A percentile compares a stretch with the other conserved stretches of the same genome.
phyloP scores from a whole-genome alignment of 345 rosid species.

The Dovyalis caffra region DNA sequence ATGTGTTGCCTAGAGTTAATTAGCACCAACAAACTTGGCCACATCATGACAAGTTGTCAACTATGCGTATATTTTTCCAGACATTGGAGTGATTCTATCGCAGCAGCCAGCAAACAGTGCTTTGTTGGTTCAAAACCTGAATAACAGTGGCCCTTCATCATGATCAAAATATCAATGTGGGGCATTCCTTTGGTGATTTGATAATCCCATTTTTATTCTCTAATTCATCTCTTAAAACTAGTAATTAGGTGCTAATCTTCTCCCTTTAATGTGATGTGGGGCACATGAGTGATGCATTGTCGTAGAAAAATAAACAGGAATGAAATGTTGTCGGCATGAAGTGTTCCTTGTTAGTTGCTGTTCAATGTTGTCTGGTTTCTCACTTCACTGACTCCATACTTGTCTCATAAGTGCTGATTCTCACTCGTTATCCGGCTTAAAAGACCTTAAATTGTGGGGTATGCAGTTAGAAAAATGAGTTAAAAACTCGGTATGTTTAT shows the following conservation, averaged over 20 bases:
- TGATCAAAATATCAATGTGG: conserved; percentile 1
- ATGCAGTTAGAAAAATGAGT: background rate
- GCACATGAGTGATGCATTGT: background rate
- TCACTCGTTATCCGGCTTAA: no score
- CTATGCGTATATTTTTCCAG: background rate
- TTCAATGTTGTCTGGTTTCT: background rate
- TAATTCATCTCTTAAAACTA: background rate
- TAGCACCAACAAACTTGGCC: background rate
- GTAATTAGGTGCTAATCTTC: background rate
- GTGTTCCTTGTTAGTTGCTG: background rate
- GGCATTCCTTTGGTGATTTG: background rate
- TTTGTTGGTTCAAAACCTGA: background rate
- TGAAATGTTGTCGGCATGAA: background rate
- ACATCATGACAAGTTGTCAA: background rate
- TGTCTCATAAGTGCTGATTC: background rate
- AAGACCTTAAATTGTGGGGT: background rate
- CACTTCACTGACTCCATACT: background rate
- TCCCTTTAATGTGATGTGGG: background rate
- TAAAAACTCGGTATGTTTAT: background rate
- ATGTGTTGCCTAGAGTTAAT: background rate
- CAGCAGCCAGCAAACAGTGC: background rate
- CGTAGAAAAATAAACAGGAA: background rate
- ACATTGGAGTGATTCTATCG: background rate
- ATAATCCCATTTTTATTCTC: background rate
- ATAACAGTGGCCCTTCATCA: background rate